A percentile compares a stretch with the other conserved stretches of the same genome.
Evolutionary conservation across 345 rosid species (phyloP).

Genomic region (Limnanthes douglasii): DNA sequence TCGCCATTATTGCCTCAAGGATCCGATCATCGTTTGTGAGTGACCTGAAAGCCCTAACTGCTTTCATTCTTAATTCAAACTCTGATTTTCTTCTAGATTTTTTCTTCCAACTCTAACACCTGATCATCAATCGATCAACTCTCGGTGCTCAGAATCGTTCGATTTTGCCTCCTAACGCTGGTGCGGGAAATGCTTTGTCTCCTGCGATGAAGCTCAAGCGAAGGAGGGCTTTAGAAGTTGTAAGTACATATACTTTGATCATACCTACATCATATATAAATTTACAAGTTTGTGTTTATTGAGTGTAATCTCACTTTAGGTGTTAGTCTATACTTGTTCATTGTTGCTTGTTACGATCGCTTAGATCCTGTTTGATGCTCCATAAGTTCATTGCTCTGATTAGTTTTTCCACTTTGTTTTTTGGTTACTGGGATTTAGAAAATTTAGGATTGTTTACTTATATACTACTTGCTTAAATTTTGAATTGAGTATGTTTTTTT

Average conservation of each 20-base stretch:
- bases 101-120: background rate
- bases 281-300: background rate
- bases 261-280: conserved; percentile 4
- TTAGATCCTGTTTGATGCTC: background rate
- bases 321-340: background rate
- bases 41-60: conserved; percentile 16
- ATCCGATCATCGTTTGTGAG: conserved; percentile 16
- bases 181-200: conserved; percentile 35
- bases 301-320: no score
- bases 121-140: conserved; percentile 25
- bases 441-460: no score
- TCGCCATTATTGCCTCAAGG: conserved; percentile 9
- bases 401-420: conserved; percentile 1
- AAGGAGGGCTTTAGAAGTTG: conserved; percentile 78
- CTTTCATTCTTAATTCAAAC: background rate
- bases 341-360: background rate
- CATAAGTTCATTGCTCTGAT: background rate
- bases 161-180: conserved; percentile 9
- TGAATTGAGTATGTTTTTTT: no score
- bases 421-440: no score
- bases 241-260: conserved; percentile 16
- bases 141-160: conserved; percentile 38
- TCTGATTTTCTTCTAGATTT: background rate
- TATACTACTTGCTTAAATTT: no score
- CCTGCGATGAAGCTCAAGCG: conserved; percentile 61